phyloP scores from a whole-genome alignment of 306 rosid genomes.

The Hippophae tibetana region DNA sequence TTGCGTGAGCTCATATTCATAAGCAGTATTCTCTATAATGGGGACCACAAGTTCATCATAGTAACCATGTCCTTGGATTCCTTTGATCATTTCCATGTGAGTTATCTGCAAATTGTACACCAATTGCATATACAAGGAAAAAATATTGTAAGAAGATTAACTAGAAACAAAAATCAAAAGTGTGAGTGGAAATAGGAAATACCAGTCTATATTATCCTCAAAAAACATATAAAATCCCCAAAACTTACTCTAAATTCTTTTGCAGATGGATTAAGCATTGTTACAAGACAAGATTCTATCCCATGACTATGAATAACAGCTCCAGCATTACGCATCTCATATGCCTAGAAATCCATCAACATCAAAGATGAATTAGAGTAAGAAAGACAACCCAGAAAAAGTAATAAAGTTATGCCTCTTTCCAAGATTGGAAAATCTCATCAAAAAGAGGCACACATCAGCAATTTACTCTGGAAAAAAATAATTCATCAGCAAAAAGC shows the following conservation, averaged over 20 bases:
- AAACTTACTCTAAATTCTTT: constrained; percentile 58
- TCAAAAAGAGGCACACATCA: too few relatives aligned
- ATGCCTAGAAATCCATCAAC: constrained; percentile 27
- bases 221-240: background rate
- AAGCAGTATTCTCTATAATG: constrained; percentile 51
- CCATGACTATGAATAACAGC: constrained; percentile 61
- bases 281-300: constrained; percentile 50
- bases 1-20: constrained; percentile 45
- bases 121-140: background rate
- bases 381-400: background rate
- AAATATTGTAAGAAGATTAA: background rate
- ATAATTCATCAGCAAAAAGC: too few relatives aligned
- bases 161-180: background rate
- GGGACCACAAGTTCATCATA: constrained; percentile 65
- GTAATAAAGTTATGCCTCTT: background rate
- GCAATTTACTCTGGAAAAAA: too few relatives aligned
- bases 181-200: background rate
- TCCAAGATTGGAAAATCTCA: background rate
- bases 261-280: constrained; percentile 49
- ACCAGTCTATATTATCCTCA: background rate
- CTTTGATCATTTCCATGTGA: constrained; percentile 74
- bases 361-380: background rate
- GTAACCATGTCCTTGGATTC: constrained; percentile 64
- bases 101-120: constrained; percentile 32
- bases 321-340: constrained; percentile 48